Evolutionary conservation across 768 basidiomycete genomes (phyloP).

Genomic region (Pleurotus tuoliensis): DNA sequence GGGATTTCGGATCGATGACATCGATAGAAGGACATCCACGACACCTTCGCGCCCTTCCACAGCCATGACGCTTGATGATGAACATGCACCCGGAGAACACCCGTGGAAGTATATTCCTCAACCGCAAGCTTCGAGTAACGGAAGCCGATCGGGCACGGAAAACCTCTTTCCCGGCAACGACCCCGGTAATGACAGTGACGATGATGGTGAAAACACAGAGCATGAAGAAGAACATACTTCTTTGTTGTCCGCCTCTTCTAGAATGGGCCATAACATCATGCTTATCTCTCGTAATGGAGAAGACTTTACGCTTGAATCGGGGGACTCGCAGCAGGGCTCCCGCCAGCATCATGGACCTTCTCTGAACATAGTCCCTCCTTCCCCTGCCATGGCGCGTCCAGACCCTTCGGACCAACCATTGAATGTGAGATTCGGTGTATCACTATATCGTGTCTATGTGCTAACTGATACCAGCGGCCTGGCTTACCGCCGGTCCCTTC

Average conservation of each 20-base stretch:
- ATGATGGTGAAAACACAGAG: not conserved
- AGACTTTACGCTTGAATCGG: slow-evolving; percentile 15
- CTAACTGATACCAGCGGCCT: not conserved
- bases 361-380: slow-evolving; percentile 17
- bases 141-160: not conserved
- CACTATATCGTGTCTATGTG: not conserved
- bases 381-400: slow-evolving; percentile 15
- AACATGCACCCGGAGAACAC: not conserved
- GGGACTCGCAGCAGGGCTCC: slow-evolving; percentile 11
- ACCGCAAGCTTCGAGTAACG: not conserved
- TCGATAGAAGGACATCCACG: not conserved
- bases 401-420: not conserved
- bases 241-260: slow-evolving; percentile 3
- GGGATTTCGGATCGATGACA: slow-evolving; percentile 6
- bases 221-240: slow-evolving; percentile 7
- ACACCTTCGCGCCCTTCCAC: slow-evolving; percentile 3
- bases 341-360: slow-evolving; percentile 4
- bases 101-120: slow-evolving; percentile 6
- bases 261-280: slow-evolving; percentile 12
- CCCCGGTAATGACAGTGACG: not conserved
- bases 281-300: slow-evolving; percentile 12
- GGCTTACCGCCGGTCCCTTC: not conserved
- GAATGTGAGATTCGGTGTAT: not conserved
- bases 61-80: not conserved
- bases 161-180: slow-evolving; percentile 3